Evolutionary conservation across 73 alveolate genomes (phyloP).

Genomic region (Breviolum minutum): DNA sequence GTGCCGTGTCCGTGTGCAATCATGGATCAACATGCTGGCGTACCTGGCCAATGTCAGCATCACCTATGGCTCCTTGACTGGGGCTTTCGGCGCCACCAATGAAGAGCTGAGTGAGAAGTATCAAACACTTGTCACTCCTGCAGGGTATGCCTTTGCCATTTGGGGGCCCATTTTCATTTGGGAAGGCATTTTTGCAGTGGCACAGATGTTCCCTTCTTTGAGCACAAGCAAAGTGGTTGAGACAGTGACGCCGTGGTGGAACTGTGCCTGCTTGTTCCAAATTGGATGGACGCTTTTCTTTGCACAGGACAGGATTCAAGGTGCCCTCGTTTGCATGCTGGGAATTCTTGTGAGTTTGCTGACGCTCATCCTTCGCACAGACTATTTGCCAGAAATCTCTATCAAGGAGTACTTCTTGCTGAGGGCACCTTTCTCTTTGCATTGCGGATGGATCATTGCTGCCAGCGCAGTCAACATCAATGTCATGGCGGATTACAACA

Average conservation of each 20-base stretch:
- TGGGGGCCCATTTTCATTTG: constrained; percentile 81
- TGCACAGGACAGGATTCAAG: constrained; percentile 45
- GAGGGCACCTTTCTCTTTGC: constrained; percentile 86
- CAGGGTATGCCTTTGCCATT: constrained; percentile 82
- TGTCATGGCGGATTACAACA: constrained; percentile 67
- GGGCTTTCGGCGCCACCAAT: constrained; percentile 78
- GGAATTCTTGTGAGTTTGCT: constrained; percentile 49
- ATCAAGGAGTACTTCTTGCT: constrained; percentile 46
- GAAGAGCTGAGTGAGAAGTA: constrained; percentile 57
- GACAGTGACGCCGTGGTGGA: constrained; percentile 74
- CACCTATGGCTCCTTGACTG: constrained; percentile 88
- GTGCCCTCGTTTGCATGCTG: constrained; percentile 47
- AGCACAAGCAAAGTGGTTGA: constrained; percentile 36
- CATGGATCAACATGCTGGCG: constrained; percentile 46
- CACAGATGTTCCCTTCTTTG: constrained; percentile 43
- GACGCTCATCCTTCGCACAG: constrained; percentile 35
- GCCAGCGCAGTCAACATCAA: constrained; percentile 47
- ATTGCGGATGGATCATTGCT: constrained; percentile 57
- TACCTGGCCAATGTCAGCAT: constrained; percentile 31
- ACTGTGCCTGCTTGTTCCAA: constrained; percentile 52
- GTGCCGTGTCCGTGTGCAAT: constrained; percentile 51
- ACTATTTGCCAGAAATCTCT: constrained; percentile 38
- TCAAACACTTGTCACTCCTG: constrained; percentile 73
- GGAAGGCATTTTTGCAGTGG: constrained; percentile 82
- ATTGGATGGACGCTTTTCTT: constrained; percentile 67